Percentiles rank a stretch among this genome's conserved stretches.
These are phyloP conservation scores for Blastobotrys mokoenaii DNA, from an alignment of 805 yeast genomes.

Conservation along the genomic window DNA sequence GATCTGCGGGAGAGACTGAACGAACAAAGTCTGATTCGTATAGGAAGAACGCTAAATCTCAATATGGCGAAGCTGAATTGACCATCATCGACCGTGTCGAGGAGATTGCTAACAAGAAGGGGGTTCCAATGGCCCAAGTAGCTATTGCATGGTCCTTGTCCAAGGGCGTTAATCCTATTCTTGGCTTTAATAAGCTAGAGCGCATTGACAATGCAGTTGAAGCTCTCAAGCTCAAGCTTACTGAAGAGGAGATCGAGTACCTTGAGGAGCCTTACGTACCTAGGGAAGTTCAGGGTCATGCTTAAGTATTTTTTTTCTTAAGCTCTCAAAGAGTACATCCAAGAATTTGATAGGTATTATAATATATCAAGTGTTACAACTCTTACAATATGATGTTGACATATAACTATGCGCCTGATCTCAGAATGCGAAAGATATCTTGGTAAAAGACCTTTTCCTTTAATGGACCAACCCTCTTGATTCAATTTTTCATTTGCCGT, in stretches of 20 bases:
- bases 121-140: slow-evolving; percentile 45
- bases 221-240: slow-evolving; percentile 35
- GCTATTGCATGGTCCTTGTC: slow-evolving; percentile 45
- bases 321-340: no score
- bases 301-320: no score
- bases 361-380: no score
- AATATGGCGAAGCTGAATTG: slow-evolving; percentile 13
- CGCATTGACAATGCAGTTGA: slow-evolving; percentile 45
- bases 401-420: no score
- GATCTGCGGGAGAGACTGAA: background rate
- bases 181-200: slow-evolving; percentile 41
- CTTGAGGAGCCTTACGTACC: slow-evolving; percentile 28
- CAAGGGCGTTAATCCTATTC: slow-evolving; percentile 47
- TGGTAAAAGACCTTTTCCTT: no score
- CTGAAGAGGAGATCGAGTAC: slow-evolving; percentile 25
- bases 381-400: no score
- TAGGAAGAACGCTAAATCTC: background rate
- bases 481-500: no score
- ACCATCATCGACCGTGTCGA: slow-evolving; percentile 45
- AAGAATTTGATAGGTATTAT: no score
- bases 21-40: background rate
- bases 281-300: no score
- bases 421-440: no score
- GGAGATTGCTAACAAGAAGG: slow-evolving; percentile 39
- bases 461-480: no score